Base-by-base conservation (phyloP, 2,329 filamentous ascomycete genomes). In the Botrytis fabae region DNA sequence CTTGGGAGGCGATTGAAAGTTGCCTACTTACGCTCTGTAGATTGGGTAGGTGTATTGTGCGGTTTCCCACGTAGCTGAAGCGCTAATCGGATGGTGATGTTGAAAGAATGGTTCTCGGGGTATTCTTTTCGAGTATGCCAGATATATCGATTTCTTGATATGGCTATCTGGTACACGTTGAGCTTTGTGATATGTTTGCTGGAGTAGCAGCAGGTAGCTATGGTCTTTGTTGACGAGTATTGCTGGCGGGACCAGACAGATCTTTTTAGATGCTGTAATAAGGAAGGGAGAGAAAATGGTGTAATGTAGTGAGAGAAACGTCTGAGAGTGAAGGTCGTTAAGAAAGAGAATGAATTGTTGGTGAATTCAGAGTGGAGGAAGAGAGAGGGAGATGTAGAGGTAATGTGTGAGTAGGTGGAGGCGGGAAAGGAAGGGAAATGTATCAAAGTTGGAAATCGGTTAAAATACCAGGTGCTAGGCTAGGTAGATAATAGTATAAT, bases 351-450 rank as follows among this genome's bases (percentile, higher is more conserved):
- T n/a, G 60, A 42, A 62, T 62, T 40, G 60, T 42, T 40, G 60
- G n/a, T 35, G 22, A 2, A 40, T 62, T 62, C 14, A 40, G 10
- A 38, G n/a, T 9, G 35, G 25, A 6, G 12, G 8, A 12, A 40
- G 10, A 12, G 35, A 60, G 35, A 60, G 35, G 40, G 35, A 25
- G 59, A 40, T 54, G 51, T 14, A 4, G 32, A 38, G 59, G 59
- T 28, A 18, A 54, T 61, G 14, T 35, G n/a, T 40, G 57, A 69
- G 71, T 66, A 63, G 75, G 71, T 70, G 65, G 75, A 75, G 79
- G 79, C 78, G 78, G 60, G 38, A 28, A 63, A 25, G 38, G 22
- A 28, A 42, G 60, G 38, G 38, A 42, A 62, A 62, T 62, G 60
- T 44, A 63, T 63, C 60, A 63, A n/a, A 22, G 42, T 42, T n/a